Evolutionary conservation across 345 rosid genomes (phyloP), one percentile per base, ranked within the genome.

Genomic region (Corchorus capsularis): DNA sequence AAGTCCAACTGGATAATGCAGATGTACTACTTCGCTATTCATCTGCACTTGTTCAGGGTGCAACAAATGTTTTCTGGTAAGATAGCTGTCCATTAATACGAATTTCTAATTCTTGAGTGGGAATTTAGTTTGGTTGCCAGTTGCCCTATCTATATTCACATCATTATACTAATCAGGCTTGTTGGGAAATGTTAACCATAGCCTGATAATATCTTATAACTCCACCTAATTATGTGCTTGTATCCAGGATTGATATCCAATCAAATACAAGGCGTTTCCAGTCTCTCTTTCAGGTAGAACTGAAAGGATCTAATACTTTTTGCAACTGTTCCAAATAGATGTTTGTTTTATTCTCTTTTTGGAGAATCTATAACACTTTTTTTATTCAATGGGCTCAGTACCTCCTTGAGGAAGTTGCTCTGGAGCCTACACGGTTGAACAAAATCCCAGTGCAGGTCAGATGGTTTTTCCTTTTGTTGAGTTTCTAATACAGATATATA

Each of bases 1-100:
- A 96, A 85, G 98, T 82, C 73, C 87, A 89, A 73, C 84, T 90
- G 56, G 92, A 92, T 63, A 90, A 86, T 78, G 80, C 82, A 46
- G 99, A 88, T 70, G 89, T 89, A 71, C 93, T 92, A 62, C 77
- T 92, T 46, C 97, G 99, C 20, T 96, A 88, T 89, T 96, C 98
- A 46, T 92, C 98, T 74, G 99, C 99, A 64, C 92, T 96, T 81
- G 97, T 88, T 73, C 97, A 94, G 80, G 99, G 99, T 81, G 98
- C 98, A 74, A 90, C 98, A 68, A 91, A 92, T 87, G 96, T 96
- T 72, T 91, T 94, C 86, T 96, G 99, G 99, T 96, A 94, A 55
- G 94, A 49, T 74, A 69, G 67, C 75, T 17, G 22, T 63, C 27
- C 62, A 65, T 52, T 74, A 67, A 49, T 64, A 55, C 35, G 13